Base-by-base conservation (phyloP, 2,329 filamentous ascomycete genomes). In the Neurospora sp. region DNA sequence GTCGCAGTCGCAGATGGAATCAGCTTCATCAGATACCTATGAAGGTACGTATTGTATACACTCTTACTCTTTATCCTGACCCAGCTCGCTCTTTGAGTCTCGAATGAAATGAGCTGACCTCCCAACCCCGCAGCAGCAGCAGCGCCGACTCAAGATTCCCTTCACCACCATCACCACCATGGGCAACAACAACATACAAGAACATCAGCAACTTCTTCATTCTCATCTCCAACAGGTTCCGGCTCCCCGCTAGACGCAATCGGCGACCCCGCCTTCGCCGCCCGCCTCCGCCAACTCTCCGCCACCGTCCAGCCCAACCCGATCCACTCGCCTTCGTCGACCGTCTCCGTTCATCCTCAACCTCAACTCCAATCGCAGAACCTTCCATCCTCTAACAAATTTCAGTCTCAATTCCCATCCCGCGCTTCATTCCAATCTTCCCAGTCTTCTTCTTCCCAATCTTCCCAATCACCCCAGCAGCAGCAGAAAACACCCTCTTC, bases 281-380 rank as follows among this genome's bases (percentile, higher is more conserved):
- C 79, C 67, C 85, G 86, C 17, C 81, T 88, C 5, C 81, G 81
- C 36, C 78, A 85, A 72, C 86, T 88, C 82, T 62, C 52, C 6
- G 86, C 86, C 75, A 79, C 87, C 38, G 85, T 82, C 9, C 81
- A 85, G 66, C 85, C 86, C 4, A 85, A 84, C 72, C 85, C 86
- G 38, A 86, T 84, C 4, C 83, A 81, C 66, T 87, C 85, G 6
- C 80, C 83, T 33, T 86, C 84, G 1, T 87, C 85, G 8, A 85
- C 79, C 2, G 84, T 81, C 8, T 73, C 71, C 11, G 38, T 36
- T 2, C 73, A 15, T 67, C 70, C 0, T 58, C 73, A 9, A 11
- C 66, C 28, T 9, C 70, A 1, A 68, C 70, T 11, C 67, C 70
- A 4, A 67, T 68, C 15, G n/a, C 52, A 2, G 58, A 70, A 38